These are phyloP conservation scores for Pythium phragmiticola DNA, from an alignment of 352 stramenopile genomes.

Conservation along the genomic window DNA sequence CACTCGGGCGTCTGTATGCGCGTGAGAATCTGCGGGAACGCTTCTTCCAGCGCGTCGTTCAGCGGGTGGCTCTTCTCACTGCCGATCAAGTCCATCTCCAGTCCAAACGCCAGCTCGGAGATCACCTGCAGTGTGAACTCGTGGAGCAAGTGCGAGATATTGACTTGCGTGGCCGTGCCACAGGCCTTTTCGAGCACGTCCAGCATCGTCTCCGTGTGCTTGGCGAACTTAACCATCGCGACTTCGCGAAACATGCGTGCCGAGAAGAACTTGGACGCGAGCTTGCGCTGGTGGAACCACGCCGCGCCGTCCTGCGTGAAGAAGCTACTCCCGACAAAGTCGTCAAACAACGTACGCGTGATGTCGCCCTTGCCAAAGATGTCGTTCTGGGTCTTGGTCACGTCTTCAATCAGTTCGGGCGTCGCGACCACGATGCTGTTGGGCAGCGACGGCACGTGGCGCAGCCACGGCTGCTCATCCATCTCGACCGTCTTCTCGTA, in stretches of 20 bases:
- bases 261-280: conserved; percentile 22
- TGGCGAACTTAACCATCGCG: conserved; percentile 15
- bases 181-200: not conserved
- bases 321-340: conserved; percentile 24
- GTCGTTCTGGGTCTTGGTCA: conserved; percentile 26
- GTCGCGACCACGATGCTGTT: conserved; percentile 15
- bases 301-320: conserved; percentile 21
- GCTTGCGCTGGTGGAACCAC: conserved; percentile 28
- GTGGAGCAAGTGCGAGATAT: conserved; percentile 22
- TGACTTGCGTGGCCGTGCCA: not conserved
- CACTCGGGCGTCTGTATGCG: conserved; percentile 17
- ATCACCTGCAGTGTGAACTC: conserved; percentile 30
- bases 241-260: conserved; percentile 14
- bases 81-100: conserved; percentile 20
- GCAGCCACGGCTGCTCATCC: no score
- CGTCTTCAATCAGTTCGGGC: conserved; percentile 23
- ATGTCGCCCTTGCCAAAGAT: conserved; percentile 18
- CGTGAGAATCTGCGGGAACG: conserved; percentile 8
- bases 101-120: conserved; percentile 28
- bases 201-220: conserved; percentile 10
- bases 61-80: conserved; percentile 14
- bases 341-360: conserved; percentile 10
- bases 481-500: conserved; percentile 5
- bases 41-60: conserved; percentile 6
- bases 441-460: conserved; percentile 4